A percentile compares a stretch with the other conserved stretches of the same genome.
phyloP scores from a whole-genome alignment of 169 alveolate species.

The Plasmodium chabaudi region DNA sequence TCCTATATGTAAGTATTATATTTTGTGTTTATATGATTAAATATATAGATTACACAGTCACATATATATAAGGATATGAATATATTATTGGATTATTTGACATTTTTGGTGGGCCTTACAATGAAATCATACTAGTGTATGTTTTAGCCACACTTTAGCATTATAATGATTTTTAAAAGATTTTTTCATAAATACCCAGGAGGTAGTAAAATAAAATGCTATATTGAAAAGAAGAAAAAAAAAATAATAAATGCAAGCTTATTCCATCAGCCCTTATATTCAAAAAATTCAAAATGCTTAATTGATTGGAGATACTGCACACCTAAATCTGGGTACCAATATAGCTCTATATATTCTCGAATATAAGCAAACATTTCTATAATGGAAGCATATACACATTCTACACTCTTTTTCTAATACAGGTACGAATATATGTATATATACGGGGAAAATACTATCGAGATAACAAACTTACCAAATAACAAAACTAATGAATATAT shows the following conservation, averaged over 20 bases:
- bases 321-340: conserved; percentile 79
- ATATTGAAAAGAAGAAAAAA: conserved; percentile 51
- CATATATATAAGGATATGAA: too few species aligned
- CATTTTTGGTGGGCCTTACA: too few species aligned
- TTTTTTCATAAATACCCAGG: conserved; percentile 72
- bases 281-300: conserved; percentile 35
- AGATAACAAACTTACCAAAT: conserved; percentile 85
- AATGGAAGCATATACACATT: neutral
- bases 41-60: too few species aligned
- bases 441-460: conserved; percentile 87
- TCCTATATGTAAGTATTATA: too few species aligned
- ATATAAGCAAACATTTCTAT: neutral
- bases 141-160: too few species aligned
- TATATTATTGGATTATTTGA: too few species aligned
- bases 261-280: conserved; percentile 64
- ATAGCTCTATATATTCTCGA: too few species aligned
- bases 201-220: conserved; percentile 73
- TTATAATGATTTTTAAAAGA: conserved; percentile 67
- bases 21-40: too few species aligned
- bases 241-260: conserved; percentile 32
- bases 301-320: conserved; percentile 80
- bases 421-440: conserved; percentile 82
- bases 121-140: too few species aligned
- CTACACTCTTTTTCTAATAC: neutral
- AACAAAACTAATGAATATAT: conserved; percentile 91